These are phyloP conservation scores for Aspergillus quadrilineatus DNA, from an alignment of 2,329 filamentous ascomycete species.

Conservation along the genomic window DNA sequence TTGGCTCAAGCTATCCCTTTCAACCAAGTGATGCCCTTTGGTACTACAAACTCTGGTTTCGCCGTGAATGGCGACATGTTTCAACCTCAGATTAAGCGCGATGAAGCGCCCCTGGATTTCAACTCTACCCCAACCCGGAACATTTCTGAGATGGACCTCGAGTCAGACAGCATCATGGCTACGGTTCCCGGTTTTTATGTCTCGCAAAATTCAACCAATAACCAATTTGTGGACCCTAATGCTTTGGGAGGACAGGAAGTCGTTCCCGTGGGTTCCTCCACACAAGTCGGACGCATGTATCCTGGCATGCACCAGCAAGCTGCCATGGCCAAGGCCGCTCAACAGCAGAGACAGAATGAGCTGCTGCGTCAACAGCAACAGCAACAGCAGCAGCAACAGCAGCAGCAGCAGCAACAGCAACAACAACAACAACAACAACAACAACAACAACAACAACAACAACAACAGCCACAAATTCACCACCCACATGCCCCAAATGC, in stretches of 20 bases:
- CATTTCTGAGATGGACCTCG: conserved; percentile 63
- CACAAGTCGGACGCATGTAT: conserved; percentile 72
- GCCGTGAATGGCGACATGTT: conserved; percentile 61
- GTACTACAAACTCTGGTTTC: conserved; percentile 36
- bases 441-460: conserved; percentile 11
- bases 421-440: conserved; percentile 14
- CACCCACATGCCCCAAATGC: conserved; percentile 56
- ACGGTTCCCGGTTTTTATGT: conserved; percentile 67
- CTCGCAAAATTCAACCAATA: conserved; percentile 45
- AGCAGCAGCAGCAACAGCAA: no score
- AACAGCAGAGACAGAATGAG: conserved; percentile 63
- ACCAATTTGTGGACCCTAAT: conserved; percentile 70
- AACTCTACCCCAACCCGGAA: conserved; percentile 60
- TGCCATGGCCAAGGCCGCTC: conserved; percentile 70
- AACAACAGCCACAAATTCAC: conserved; percentile 35
- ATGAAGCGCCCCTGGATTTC: conserved; percentile 61
- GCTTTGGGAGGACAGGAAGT: conserved; percentile 66
- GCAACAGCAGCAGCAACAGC: no score
- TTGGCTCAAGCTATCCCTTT: conserved; percentile 76
- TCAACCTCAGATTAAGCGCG: conserved; percentile 42
- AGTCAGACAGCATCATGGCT: conserved; percentile 66
- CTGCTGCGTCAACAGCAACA: conserved; percentile 58
- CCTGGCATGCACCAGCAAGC: conserved; percentile 93
- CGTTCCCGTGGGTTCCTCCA: conserved; percentile 49
- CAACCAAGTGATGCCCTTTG: conserved; percentile 57